Conservation (phyloP, 1,284 basidiomycete genomes). For the Chiua sp. region DNA sequence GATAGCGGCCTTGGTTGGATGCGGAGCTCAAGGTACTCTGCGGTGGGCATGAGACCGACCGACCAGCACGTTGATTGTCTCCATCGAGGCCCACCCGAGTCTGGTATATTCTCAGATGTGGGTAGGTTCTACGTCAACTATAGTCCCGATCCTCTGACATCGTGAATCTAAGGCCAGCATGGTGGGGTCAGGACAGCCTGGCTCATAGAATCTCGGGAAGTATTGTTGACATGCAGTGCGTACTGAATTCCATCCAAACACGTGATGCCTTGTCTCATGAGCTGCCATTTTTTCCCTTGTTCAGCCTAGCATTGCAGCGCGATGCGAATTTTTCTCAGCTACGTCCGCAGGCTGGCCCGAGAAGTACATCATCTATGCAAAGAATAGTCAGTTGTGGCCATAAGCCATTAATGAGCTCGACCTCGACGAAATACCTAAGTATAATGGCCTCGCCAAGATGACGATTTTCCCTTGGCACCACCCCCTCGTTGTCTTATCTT, state of each 20-base stretch:
- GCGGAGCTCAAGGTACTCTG: conserved; percentile 66
- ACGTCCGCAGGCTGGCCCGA: conserved; percentile 50
- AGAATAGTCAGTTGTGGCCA: conserved; percentile 62
- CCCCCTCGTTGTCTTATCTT: conserved; percentile 85
- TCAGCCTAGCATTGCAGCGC: conserved; percentile 75
- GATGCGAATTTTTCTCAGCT: conserved; percentile 53
- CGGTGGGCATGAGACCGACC: conserved; percentile 62
- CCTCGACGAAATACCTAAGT: conserved; percentile 52
- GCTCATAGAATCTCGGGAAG: conserved; percentile 80
- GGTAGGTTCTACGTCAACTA: conserved; percentile 72
- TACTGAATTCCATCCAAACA: conserved; percentile 27
- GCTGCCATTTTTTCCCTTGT: conserved; percentile 5
- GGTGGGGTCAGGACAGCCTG: conserved; percentile 79
- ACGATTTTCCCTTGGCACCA: conserved; percentile 78
- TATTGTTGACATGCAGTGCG: conserved; percentile 95
- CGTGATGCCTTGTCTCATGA: conserved; percentile 13
- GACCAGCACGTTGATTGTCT: conserved; percentile 67
- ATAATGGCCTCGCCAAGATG: conserved; percentile 80
- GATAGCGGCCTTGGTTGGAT: conserved; percentile 61
- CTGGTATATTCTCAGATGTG: conserved; percentile 74
- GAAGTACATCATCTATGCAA: conserved; percentile 44
- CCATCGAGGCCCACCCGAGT: conserved; percentile 58
- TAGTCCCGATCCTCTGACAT: conserved; percentile 84
- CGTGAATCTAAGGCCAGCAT: conserved; percentile 76
- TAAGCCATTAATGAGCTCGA: conserved; percentile 27